Conservation (phyloP, 441 rosid genomes). For the Croton setiger region DNA sequence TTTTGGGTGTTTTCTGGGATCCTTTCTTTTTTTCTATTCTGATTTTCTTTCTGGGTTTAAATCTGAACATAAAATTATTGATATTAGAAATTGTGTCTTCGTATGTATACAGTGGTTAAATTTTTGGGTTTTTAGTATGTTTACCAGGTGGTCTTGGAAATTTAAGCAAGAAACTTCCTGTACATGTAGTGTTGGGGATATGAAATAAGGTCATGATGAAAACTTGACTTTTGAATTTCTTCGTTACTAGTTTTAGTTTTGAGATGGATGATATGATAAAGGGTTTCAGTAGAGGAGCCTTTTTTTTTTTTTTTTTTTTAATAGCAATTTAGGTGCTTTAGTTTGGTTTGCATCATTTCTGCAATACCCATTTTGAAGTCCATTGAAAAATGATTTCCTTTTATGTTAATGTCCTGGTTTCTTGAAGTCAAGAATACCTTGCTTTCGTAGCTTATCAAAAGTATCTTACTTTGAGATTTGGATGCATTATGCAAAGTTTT, state of each 20-base stretch:
- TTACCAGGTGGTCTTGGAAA: slow-evolving; percentile 32
- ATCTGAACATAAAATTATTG: background rate
- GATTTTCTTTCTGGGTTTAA: background rate
- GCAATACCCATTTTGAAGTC: slow-evolving; percentile 1
- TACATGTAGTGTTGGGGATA: background rate
- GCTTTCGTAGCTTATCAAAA: background rate
- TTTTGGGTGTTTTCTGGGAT: background rate
- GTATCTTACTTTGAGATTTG: too few relatives aligned
- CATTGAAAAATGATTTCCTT: background rate
- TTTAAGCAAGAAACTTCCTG: slow-evolving; percentile 23
- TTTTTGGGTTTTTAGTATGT: slow-evolving; percentile 15
- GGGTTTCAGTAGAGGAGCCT: background rate
- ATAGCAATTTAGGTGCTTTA: background rate
- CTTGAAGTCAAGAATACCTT: background rate
- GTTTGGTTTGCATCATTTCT: background rate
- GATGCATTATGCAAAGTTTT: background rate
- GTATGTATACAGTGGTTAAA: background rate
- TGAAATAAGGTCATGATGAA: background rate
- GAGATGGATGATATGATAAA: background rate
- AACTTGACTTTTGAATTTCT: slow-evolving; percentile 1
- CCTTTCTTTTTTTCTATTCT: background rate
- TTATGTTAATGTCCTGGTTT: background rate
- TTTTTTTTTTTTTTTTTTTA: too few relatives aligned
- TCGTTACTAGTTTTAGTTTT: too few relatives aligned
- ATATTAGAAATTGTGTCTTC: background rate